Conservation (phyloP, 2,329 filamentous ascomycete species). For the Monilinia aucupariae region DNA sequence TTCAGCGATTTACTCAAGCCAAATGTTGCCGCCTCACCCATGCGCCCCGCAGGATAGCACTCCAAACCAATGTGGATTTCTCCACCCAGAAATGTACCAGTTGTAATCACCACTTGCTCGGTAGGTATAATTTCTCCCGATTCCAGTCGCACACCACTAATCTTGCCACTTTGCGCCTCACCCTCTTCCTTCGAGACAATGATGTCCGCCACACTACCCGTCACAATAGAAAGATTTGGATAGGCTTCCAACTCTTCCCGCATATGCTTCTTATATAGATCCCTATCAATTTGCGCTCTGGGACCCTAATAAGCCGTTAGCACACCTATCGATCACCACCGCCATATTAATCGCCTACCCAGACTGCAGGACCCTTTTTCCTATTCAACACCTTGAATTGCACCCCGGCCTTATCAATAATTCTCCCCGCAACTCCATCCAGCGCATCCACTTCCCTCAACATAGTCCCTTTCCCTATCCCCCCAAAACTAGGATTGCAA, state of each 20-base stretch:
- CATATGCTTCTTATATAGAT: slow-evolving; percentile 87
- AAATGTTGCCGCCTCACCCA: slow-evolving; percentile 90
- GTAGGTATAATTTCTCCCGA: slow-evolving; percentile 79
- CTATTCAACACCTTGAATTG: slow-evolving; percentile 87
- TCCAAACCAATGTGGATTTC: slow-evolving; percentile 95
- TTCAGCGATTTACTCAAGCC: slow-evolving; percentile 85
- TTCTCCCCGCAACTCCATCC: slow-evolving; percentile 79
- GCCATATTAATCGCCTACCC: slow-evolving; percentile 43
- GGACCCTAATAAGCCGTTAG: slow-evolving; percentile 53
- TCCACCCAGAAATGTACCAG: slow-evolving; percentile 88
- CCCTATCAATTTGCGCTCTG: slow-evolving; percentile 88
- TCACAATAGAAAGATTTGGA: slow-evolving; percentile 70
- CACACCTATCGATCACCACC: background rate
- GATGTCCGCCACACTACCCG: slow-evolving; percentile 89
- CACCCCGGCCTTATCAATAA: slow-evolving; percentile 91
- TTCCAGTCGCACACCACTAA: slow-evolving; percentile 80
- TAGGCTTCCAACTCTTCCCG: slow-evolving; percentile 75
- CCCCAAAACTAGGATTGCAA: slow-evolving; percentile 94
- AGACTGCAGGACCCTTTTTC: slow-evolving; percentile 89
- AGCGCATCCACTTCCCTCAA: slow-evolving; percentile 91
- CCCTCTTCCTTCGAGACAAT: slow-evolving; percentile 57
- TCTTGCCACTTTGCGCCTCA: slow-evolving; percentile 57
- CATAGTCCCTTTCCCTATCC: slow-evolving; percentile 98
- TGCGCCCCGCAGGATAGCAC: slow-evolving; percentile 77
- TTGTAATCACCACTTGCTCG: slow-evolving; percentile 84